Evolutionary conservation across 2,329 filamentous ascomycete genomes (phyloP).

Genomic region (Pseudocercospora macadamiae): DNA sequence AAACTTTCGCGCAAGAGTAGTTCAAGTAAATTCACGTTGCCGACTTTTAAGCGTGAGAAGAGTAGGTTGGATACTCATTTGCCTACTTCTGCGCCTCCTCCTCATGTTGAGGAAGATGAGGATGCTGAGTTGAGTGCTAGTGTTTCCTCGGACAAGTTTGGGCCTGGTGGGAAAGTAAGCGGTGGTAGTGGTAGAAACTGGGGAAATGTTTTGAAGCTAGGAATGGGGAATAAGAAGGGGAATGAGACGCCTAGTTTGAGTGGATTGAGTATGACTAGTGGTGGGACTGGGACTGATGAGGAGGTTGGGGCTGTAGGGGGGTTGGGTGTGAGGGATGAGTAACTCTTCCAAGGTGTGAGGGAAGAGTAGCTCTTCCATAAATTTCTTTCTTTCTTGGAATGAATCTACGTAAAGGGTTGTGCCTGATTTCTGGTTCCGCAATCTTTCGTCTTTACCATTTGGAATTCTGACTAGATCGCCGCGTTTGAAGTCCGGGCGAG

Average conservation of each 20-base stretch:
- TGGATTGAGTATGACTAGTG: slow-evolving; percentile 45
- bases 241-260: slow-evolving; percentile 51
- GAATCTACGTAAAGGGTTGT: too few species aligned
- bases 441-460: too few species aligned
- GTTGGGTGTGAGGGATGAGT: slow-evolving; percentile 10
- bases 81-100: slow-evolving; percentile 31
- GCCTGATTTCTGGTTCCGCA: too few species aligned
- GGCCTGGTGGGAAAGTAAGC: slow-evolving; percentile 39
- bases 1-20: slow-evolving; percentile 53
- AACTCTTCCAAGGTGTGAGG: neutral
- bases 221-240: slow-evolving; percentile 34
- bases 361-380: neutral
- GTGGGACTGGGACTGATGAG: slow-evolving; percentile 20
- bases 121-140: slow-evolving; percentile 35
- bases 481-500: too few species aligned
- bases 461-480: too few species aligned
- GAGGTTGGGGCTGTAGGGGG: slow-evolving; percentile 3
- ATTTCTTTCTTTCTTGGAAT: neutral
- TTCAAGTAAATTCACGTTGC: slow-evolving; percentile 48
- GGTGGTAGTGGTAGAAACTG: slow-evolving; percentile 46
- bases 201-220: slow-evolving; percentile 49
- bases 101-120: slow-evolving; percentile 44
- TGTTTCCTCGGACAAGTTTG: slow-evolving; percentile 39
- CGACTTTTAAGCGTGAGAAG: slow-evolving; percentile 43
- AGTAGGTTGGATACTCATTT: slow-evolving; percentile 33